Evolutionary conservation across 2,329 filamentous ascomycete genomes (phyloP).

Genomic region (Epichloe coenophiala): DNA sequence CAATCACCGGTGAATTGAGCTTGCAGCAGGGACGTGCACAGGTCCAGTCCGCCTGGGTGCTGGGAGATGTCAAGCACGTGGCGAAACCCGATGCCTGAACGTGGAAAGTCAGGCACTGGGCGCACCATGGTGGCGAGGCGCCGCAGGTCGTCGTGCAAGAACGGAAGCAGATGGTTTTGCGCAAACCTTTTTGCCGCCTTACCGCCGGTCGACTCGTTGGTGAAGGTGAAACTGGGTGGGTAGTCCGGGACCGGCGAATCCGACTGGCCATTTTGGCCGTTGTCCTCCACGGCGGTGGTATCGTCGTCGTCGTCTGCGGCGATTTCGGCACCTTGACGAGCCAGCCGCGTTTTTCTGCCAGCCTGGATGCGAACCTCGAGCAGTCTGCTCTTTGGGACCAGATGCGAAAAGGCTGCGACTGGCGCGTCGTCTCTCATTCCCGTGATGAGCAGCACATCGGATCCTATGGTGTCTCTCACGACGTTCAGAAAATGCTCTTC

Average conservation of each 20-base stretch:
- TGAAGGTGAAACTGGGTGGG: conserved; percentile 33
- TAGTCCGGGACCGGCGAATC: not conserved
- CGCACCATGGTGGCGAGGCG: conserved; percentile 37
- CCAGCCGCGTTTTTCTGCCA: conserved; percentile 20
- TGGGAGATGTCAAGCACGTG: conserved; percentile 44
- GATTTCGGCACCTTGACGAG: conserved; percentile 18
- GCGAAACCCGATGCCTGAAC: conserved; percentile 36
- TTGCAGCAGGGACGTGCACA: conserved; percentile 38
- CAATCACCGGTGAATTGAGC: conserved; percentile 32
- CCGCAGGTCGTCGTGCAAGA: conserved; percentile 22
- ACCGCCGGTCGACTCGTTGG: conserved; percentile 32
- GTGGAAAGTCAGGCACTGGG: conserved; percentile 35
- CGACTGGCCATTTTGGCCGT: conserved; percentile 10
- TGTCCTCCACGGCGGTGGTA: not conserved
- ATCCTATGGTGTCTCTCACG: conserved; percentile 24
- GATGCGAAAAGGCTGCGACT: conserved; percentile 36
- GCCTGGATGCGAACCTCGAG: conserved; percentile 39
- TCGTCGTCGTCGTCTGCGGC: not conserved
- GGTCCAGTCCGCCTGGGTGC: conserved; percentile 31
- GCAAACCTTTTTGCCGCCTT: conserved; percentile 28
- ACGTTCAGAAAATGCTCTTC: conserved; percentile 36
- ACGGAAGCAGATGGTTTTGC: conserved; percentile 17
- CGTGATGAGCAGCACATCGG: conserved; percentile 47
- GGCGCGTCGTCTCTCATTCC: conserved; percentile 50
- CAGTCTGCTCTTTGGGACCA: conserved; percentile 37